Percentiles rank a stretch among this genome's conserved stretches.
These are phyloP conservation scores for Irineochytrium annulatum DNA, from an alignment of 192 early-diverging fungal genomes.

Conservation along the genomic window DNA sequence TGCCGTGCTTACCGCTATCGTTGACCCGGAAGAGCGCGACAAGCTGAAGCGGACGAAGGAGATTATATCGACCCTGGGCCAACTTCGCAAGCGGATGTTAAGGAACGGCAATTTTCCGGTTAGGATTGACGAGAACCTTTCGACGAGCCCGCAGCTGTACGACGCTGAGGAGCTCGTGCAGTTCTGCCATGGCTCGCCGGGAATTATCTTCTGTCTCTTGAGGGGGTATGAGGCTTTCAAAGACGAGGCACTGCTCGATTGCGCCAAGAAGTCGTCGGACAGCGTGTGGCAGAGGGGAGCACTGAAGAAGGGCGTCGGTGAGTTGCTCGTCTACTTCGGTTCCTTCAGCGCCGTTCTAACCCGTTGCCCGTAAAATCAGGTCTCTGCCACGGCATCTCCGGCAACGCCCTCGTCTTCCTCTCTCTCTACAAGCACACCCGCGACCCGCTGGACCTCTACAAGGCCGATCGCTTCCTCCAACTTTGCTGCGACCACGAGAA, in stretches of 20 bases:
- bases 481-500: not conserved
- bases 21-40: not conserved
- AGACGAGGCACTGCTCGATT: constrained; percentile 1
- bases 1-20: not conserved
- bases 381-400: constrained; percentile 28
- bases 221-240: constrained; percentile 13
- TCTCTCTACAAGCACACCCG: constrained; percentile 14
- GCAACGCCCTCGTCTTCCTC: constrained; percentile 25
- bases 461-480: not conserved
- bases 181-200: constrained; percentile 21
- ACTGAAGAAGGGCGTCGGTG: constrained; percentile 23
- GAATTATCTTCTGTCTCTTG: constrained; percentile 6
- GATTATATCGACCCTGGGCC: not conserved
- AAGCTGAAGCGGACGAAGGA: not conserved
- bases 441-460: not conserved
- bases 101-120: constrained; percentile 12
- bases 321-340: constrained; percentile 24
- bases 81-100: not conserved
- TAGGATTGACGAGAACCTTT: constrained; percentile 12
- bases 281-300: constrained; percentile 24
- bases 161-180: constrained; percentile 5
- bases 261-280: constrained; percentile 9
- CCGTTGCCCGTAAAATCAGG: constrained; percentile 25
- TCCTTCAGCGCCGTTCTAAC: constrained; percentile 18
- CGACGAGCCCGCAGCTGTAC: not conserved